These are phyloP conservation scores for Amaranthus tricolor DNA, from an alignment of 179 eudicot species.

Conservation along the genomic window DNA sequence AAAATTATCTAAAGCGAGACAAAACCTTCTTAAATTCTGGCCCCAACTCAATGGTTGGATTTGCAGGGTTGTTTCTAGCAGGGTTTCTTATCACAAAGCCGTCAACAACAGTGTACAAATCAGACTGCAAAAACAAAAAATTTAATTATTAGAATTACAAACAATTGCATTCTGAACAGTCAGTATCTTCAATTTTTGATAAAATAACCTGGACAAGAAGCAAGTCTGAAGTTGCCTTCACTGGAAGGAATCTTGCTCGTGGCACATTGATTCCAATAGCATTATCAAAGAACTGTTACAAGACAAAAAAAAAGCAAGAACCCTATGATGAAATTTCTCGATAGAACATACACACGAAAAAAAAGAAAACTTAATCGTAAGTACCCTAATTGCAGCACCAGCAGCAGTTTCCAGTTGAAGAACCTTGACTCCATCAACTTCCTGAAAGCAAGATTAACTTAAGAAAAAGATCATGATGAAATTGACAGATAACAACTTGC, in stretches of 20 bases:
- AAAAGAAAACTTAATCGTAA: neutral
- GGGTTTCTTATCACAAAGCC: slow-evolving; percentile 72
- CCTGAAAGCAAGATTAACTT: slow-evolving; percentile 48
- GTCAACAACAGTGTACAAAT: slow-evolving; percentile 69
- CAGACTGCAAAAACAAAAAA: slow-evolving; percentile 51
- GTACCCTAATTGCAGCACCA: slow-evolving; percentile 97
- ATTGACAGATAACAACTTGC: neutral
- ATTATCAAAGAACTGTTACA: slow-evolving; percentile 70
- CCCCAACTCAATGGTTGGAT: slow-evolving; percentile 92
- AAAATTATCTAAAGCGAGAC: slow-evolving; percentile 2
- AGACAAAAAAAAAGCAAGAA: slow-evolving; percentile 13
- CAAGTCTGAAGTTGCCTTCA: slow-evolving; percentile 92
- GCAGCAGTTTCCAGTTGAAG: slow-evolving; percentile 99
- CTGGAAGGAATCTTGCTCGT: slow-evolving; percentile 97
- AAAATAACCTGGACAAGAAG: slow-evolving; percentile 89
- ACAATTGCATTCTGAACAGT: neutral
- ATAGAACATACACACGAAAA: neutral
- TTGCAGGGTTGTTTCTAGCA: slow-evolving; percentile 69
- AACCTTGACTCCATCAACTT: slow-evolving; percentile 94
- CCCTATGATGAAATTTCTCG: neutral
- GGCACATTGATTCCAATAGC: slow-evolving; percentile 96
- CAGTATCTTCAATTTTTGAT: neutral
- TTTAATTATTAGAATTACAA: neutral
- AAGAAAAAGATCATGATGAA: slow-evolving; percentile 12
- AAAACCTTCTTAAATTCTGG: slow-evolving; percentile 95